Conservation (phyloP, 1,284 basidiomycete species). For the Boletellus deceptivus region DNA sequence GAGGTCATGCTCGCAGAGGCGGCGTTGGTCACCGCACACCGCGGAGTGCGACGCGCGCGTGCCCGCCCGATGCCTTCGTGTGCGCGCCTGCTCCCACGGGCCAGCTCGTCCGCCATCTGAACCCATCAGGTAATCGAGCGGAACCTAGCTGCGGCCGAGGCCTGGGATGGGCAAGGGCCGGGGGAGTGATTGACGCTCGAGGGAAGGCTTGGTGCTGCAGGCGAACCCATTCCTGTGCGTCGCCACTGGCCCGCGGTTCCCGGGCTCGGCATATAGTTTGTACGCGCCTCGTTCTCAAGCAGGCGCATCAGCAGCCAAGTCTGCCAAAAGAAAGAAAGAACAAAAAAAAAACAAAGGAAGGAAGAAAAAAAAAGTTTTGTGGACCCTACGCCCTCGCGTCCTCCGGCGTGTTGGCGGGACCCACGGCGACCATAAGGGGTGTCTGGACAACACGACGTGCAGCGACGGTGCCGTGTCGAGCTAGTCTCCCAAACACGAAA, state of each 20-base stretch:
- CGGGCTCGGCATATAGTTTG: no score
- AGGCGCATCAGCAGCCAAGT: no score
- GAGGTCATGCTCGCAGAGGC: slow-evolving; percentile 7
- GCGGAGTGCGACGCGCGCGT: neutral
- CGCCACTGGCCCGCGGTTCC: no score
- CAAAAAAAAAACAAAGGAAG: no score
- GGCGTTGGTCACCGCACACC: slow-evolving; percentile 3
- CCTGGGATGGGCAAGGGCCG: neutral
- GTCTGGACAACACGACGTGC: neutral
- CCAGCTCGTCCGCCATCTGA: neutral
- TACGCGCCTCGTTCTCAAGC: no score
- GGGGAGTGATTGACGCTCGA: no score
- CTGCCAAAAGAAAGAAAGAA: no score
- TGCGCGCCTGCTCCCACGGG: neutral
- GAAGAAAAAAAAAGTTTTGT: neutral
- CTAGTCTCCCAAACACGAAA: no score
- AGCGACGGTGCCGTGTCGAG: no score
- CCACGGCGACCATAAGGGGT: slow-evolving; percentile 6
- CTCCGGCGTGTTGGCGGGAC: neutral
- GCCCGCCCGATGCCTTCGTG: neutral
- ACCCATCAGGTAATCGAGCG: slow-evolving; percentile 7
- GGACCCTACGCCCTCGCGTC: neutral
- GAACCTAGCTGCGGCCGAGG: slow-evolving; percentile 3
- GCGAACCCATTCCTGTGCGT: no score
- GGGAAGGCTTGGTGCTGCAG: no score